A percentile compares a stretch with the other conserved stretches of the same genome.
These are phyloP conservation scores for Yarrowia deformans DNA, from an alignment of 805 yeast genomes.

Conservation along the genomic window DNA sequence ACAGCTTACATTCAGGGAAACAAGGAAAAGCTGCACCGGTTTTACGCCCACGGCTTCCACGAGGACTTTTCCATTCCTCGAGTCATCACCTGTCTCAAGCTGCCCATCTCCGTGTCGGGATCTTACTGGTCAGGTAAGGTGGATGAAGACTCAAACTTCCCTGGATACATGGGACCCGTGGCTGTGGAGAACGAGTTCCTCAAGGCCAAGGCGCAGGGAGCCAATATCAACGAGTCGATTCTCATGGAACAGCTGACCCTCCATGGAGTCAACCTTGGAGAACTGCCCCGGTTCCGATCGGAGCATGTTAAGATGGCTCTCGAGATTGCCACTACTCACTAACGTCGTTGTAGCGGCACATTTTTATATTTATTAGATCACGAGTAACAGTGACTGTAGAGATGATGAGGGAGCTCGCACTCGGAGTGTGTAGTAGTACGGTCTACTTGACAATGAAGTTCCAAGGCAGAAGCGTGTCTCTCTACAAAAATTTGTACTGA, in stretches of 20 bases:
- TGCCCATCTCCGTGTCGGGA: conserved; percentile 40
- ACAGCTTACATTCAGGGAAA: conserved; percentile 30
- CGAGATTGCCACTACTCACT: conserved; percentile 5
- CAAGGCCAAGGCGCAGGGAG: conserved; percentile 30
- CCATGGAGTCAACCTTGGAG: conserved; percentile 32
- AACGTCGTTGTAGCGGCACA: neutral
- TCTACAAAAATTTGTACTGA: too few relatives aligned
- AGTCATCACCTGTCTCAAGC: conserved; percentile 37
- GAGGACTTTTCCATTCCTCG: conserved; percentile 37
- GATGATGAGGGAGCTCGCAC: too few relatives aligned
- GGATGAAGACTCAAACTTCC: conserved; percentile 41
- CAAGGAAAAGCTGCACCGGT: conserved; percentile 30
- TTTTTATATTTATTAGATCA: conserved; percentile 27
- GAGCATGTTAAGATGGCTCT: conserved; percentile 33
- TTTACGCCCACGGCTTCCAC: conserved; percentile 36
- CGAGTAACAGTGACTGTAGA: neutral
- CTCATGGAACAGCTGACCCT: conserved; percentile 31
- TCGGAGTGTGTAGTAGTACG: too few relatives aligned
- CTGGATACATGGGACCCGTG: conserved; percentile 40
- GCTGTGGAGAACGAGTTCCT: conserved; percentile 36
- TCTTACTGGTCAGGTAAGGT: conserved; percentile 42
- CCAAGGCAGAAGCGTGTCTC: too few relatives aligned
- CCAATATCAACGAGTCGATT: conserved; percentile 14
- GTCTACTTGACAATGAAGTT: too few relatives aligned
- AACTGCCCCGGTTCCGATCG: conserved; percentile 22